Evolutionary conservation across 257 asterid species (phyloP).

Genomic region (Rehmannia glutinosa): DNA sequence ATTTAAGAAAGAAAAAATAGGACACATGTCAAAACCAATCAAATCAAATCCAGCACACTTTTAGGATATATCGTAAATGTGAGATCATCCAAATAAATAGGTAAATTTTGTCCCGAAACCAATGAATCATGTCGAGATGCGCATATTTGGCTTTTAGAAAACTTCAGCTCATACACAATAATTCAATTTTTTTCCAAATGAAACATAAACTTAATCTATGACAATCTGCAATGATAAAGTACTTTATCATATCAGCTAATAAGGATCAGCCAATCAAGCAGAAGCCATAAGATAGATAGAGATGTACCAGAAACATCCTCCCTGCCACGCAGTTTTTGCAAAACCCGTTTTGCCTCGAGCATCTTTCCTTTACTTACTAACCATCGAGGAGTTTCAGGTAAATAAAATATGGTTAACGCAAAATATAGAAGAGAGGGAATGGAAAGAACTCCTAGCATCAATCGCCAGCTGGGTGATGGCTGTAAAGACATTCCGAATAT

Average conservation of each 20-base stretch:
- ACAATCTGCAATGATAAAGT: background rate
- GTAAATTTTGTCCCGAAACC: background rate
- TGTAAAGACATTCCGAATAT: slow-evolving; percentile 59
- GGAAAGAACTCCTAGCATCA: slow-evolving; percentile 79
- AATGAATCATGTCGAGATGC: slow-evolving; percentile 5
- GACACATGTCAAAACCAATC: background rate
- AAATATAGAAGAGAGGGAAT: slow-evolving; percentile 64
- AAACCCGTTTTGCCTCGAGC: slow-evolving; percentile 61
- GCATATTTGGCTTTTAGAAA: slow-evolving; percentile 7
- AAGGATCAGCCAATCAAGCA: background rate
- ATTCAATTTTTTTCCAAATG: background rate
- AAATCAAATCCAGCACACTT: background rate
- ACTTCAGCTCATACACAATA: background rate
- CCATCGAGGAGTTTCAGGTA: slow-evolving; percentile 93
- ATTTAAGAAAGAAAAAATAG: background rate
- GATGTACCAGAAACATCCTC: slow-evolving; percentile 75
- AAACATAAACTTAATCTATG: background rate
- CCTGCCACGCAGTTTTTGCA: slow-evolving; percentile 70
- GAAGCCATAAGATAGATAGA: background rate
- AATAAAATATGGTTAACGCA: slow-evolving; percentile 43
- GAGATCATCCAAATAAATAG: background rate
- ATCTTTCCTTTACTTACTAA: slow-evolving; percentile 78
- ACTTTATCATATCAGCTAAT: background rate
- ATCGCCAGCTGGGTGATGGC: slow-evolving; percentile 62
- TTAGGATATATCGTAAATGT: background rate